phyloP scores from a whole-genome alignment of 768 basidiomycete genomes.

The Clavulina sp. region DNA sequence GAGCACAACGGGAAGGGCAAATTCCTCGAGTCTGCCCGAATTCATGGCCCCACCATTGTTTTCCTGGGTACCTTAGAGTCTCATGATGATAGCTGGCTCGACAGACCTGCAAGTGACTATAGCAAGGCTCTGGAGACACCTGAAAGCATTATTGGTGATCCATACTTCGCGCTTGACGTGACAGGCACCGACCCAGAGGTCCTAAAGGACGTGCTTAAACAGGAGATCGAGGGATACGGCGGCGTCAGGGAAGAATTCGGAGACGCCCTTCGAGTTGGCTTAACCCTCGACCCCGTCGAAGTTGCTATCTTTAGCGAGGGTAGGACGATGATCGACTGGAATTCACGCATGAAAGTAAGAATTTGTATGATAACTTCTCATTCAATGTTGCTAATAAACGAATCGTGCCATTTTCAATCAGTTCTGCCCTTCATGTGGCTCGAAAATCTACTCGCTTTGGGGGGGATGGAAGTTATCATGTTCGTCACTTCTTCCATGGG shows the following conservation, averaged over 20 bases:
- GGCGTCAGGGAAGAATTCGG: conserved; percentile 36
- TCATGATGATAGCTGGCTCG: conserved; percentile 35
- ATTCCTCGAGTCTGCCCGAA: conserved; percentile 36
- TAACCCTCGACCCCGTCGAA: conserved; percentile 39
- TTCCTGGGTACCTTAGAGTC: conserved; percentile 71
- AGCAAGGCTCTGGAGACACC: conserved; percentile 27
- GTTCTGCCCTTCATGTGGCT: conserved; percentile 85
- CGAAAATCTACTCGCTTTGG: conserved; percentile 70
- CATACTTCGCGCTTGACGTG: conserved; percentile 74
- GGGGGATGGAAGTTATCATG: conserved; percentile 92
- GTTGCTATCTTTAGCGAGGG: conserved; percentile 65
- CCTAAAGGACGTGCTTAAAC: conserved; percentile 18
- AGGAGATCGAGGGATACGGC: conserved; percentile 8
- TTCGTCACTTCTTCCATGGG: conserved; percentile 56
- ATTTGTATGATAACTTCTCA: conserved; percentile 1
- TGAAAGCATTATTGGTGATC: conserved; percentile 54
- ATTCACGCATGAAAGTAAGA: conserved; percentile 65
- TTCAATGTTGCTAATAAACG: neutral
- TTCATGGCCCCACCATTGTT: conserved; percentile 42
- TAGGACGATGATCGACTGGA: conserved; percentile 84
- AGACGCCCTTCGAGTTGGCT: conserved; percentile 44
- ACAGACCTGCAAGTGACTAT: too few species aligned
- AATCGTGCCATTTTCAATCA: conserved; percentile 16
- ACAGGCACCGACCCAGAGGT: conserved; percentile 23
- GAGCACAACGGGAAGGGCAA: conserved; percentile 1